Percentiles rank a stretch among this genome's conserved stretches.
These are phyloP conservation scores for Geosmithia putterillii DNA, from an alignment of 2,329 filamentous ascomycete genomes.

Conservation along the genomic window DNA sequence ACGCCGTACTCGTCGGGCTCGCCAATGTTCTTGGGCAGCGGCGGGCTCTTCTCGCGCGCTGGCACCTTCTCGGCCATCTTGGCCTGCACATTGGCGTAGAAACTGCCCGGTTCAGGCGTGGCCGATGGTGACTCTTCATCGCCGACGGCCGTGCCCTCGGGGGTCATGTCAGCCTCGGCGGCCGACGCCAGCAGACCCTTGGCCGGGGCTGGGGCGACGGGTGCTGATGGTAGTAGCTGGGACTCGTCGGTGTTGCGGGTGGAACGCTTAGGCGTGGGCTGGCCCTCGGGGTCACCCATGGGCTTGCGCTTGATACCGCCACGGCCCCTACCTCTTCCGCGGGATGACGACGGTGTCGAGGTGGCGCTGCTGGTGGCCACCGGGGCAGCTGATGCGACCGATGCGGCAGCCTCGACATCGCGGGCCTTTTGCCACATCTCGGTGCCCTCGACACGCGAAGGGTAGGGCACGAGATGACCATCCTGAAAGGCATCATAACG, in stretches of 20 bases:
- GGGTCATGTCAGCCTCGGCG: slow-evolving; percentile 20
- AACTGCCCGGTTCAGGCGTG: slow-evolving; percentile 18
- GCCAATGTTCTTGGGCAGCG: slow-evolving; percentile 23
- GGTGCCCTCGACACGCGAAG: slow-evolving; percentile 28
- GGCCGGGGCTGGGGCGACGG: slow-evolving; percentile 18
- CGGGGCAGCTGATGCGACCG: slow-evolving; percentile 12
- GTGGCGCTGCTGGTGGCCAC: slow-evolving; percentile 8
- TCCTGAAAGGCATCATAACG: slow-evolving; percentile 26
- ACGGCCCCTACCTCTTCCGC: slow-evolving; percentile 18
- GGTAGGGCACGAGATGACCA: slow-evolving; percentile 30
- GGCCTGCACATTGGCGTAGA: slow-evolving; percentile 10
- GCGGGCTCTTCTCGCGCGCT: slow-evolving; percentile 23
- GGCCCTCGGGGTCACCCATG: slow-evolving; percentile 33
- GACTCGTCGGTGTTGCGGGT: slow-evolving; percentile 20
- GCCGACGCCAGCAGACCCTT: slow-evolving; percentile 26
- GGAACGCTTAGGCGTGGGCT: slow-evolving; percentile 35
- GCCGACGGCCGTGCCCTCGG: slow-evolving; percentile 19
- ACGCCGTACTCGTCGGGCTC: slow-evolving; percentile 41
- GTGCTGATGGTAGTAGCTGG: slow-evolving; percentile 10
- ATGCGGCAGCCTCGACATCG: slow-evolving; percentile 23
- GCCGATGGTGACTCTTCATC: slow-evolving; percentile 21
- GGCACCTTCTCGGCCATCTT: slow-evolving; percentile 15
- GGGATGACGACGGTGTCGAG: slow-evolving; percentile 9
- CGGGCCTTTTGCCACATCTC: slow-evolving; percentile 25
- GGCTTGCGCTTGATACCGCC: slow-evolving; percentile 35